Evolutionary conservation across 106 monocot species (phyloP).

Genomic region (Vanilla planifolia): DNA sequence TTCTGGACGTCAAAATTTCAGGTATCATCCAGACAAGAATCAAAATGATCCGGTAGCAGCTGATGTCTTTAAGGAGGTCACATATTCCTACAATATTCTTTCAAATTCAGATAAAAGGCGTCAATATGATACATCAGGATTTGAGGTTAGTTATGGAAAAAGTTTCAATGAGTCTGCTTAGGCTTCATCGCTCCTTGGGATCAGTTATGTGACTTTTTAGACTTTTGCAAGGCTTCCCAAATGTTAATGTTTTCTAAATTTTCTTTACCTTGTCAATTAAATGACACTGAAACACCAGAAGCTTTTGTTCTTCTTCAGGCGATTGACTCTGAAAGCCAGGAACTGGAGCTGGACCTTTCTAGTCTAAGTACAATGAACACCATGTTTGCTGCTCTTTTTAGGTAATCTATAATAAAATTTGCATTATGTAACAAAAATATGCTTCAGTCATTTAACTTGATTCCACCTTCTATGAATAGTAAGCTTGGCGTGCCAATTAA

Average conservation of each 20-base stretch:
- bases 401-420: slow-evolving; percentile 36
- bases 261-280: not conserved
- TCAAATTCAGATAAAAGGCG: slow-evolving; percentile 91
- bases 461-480: slow-evolving; percentile 20
- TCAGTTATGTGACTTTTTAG: not conserved
- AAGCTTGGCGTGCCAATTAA: slow-evolving; percentile 98
- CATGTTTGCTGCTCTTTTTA: slow-evolving; percentile 97
- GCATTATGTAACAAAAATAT: not conserved
- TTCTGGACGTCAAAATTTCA: no score
- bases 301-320: slow-evolving; percentile 40
- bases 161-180: not conserved
- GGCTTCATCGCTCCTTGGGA: not conserved
- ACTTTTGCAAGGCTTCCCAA: not conserved
- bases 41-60: slow-evolving; percentile 85
- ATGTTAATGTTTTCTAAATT: not conserved
- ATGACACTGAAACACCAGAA: not conserved
- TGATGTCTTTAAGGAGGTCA: slow-evolving; percentile 89
- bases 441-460: not conserved
- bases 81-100: slow-evolving; percentile 86
- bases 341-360: slow-evolving; percentile 95
- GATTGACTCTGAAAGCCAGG: slow-evolving; percentile 79
- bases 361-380: slow-evolving; percentile 86
- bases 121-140: slow-evolving; percentile 86
- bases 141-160: slow-evolving; percentile 45
- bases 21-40: slow-evolving; percentile 99